Evolutionary conservation across 345 rosid genomes (phyloP).

Genomic region (Lepidium didymum): DNA sequence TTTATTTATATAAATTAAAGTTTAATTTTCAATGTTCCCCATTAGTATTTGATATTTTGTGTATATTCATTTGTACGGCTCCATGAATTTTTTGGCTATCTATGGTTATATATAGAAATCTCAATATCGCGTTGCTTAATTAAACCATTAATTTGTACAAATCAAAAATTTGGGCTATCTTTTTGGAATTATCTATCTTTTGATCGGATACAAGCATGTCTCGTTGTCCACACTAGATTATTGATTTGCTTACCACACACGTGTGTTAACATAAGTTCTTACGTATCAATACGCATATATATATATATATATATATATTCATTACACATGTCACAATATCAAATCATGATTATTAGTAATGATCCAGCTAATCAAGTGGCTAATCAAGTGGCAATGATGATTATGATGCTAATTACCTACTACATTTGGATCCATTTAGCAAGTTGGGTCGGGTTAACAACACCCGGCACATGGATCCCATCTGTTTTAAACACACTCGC

Average conservation of each 20-base stretch:
- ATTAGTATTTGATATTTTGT: too few species aligned
- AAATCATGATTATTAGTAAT: too few species aligned
- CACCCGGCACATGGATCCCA: constrained; percentile 57
- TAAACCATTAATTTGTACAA: too few species aligned
- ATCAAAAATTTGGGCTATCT: too few species aligned
- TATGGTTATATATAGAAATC: too few species aligned
- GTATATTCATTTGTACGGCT: too few species aligned
- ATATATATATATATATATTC: too few species aligned
- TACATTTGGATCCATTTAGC: constrained; percentile 66
- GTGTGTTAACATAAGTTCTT: not conserved
- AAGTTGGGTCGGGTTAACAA: constrained; percentile 67
- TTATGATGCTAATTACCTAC: not conserved
- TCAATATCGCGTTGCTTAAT: too few species aligned
- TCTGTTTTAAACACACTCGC: constrained; percentile 51
- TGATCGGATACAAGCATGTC: not conserved
- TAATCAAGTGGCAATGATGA: not conserved
- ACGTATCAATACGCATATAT: not conserved
- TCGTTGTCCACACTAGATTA: not conserved
- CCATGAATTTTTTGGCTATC: too few species aligned
- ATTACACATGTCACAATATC: too few species aligned
- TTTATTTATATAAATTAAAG: not conserved
- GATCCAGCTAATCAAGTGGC: not conserved
- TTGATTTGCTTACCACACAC: not conserved
- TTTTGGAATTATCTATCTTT: not conserved
- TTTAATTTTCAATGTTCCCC: constrained; percentile 6